These are phyloP conservation scores for Astrothelium macrocarpum DNA, from an alignment of 495 filamentous ascomycete species.

Conservation along the genomic window DNA sequence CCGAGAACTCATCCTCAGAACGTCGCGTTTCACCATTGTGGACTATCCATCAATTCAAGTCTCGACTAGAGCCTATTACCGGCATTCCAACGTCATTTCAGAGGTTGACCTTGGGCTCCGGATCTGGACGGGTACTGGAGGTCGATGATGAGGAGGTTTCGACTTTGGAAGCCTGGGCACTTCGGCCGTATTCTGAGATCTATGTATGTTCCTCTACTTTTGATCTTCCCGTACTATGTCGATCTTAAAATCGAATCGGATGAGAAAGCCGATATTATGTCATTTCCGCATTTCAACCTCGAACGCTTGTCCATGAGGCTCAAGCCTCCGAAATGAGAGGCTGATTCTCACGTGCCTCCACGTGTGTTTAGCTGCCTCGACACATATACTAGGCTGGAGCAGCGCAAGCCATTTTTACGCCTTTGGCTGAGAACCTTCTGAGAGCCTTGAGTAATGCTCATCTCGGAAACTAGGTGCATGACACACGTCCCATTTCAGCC, in stretches of 20 bases:
- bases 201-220: slow-evolving; percentile 48
- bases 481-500: slow-evolving; percentile 62
- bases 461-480: slow-evolving; percentile 51
- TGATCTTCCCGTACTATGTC: slow-evolving; percentile 1
- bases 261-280: neutral
- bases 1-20: slow-evolving; percentile 65
- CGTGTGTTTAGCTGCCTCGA: slow-evolving; percentile 6
- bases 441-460: neutral
- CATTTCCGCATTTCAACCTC: neutral
- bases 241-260: neutral
- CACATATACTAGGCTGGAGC: slow-evolving; percentile 6
- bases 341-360: slow-evolving; percentile 3
- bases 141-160: slow-evolving; percentile 59
- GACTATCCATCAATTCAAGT: slow-evolving; percentile 77
- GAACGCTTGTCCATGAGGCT: neutral
- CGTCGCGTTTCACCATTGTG: slow-evolving; percentile 87
- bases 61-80: slow-evolving; percentile 86
- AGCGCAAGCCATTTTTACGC: slow-evolving; percentile 3
- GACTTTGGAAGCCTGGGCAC: slow-evolving; percentile 49
- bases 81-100: slow-evolving; percentile 79
- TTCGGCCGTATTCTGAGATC: slow-evolving; percentile 65
- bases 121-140: slow-evolving; percentile 46
- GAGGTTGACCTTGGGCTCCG: slow-evolving; percentile 53
- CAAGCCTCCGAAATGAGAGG: neutral
- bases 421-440: neutral